Conservation (phyloP, 805 yeast genomes). For the Candida golubevii region DNA sequence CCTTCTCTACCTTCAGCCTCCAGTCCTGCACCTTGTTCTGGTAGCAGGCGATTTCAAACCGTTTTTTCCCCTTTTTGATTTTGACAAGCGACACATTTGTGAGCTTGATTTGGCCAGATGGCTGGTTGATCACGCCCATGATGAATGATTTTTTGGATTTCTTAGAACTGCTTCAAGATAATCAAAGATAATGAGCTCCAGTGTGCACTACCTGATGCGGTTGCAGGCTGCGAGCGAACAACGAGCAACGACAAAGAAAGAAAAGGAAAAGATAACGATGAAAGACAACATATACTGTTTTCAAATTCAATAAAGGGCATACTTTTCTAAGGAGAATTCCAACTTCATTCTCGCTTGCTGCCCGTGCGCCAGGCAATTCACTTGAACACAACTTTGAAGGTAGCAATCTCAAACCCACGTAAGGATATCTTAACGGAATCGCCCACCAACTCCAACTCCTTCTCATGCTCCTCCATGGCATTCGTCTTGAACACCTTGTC, state of each 20-base stretch:
- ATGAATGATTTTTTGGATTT: neutral
- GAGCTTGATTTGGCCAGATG: conserved; percentile 79
- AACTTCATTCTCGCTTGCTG: too few species aligned
- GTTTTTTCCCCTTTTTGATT: conserved; percentile 83
- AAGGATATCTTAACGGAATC: conserved; percentile 43
- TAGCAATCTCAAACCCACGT: conserved; percentile 77
- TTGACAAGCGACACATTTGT: conserved; percentile 93
- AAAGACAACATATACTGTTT: too few species aligned
- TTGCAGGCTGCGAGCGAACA: neutral
- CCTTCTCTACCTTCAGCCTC: conserved; percentile 83
- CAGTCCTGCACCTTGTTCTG: conserved; percentile 97
- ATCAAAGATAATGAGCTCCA: too few species aligned
- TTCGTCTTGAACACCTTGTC: conserved; percentile 50
- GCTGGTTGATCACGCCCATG: conserved; percentile 62
- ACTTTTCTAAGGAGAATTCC: too few species aligned
- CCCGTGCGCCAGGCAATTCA: neutral
- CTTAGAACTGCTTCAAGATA: neutral
- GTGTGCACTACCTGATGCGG: conserved; percentile 7
- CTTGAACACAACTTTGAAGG: conserved; percentile 47
- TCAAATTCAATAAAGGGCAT: too few species aligned
- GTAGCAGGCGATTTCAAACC: conserved; percentile 95
- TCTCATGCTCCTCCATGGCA: conserved; percentile 52
- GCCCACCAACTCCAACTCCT: conserved; percentile 32
- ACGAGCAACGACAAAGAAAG: too few species aligned
- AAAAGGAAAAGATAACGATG: too few species aligned